Percentiles rank a stretch among this genome's conserved stretches.
Evolutionary conservation across 2,329 filamentous ascomycete genomes (phyloP).

Genomic region (Talaromyces sp.): DNA sequence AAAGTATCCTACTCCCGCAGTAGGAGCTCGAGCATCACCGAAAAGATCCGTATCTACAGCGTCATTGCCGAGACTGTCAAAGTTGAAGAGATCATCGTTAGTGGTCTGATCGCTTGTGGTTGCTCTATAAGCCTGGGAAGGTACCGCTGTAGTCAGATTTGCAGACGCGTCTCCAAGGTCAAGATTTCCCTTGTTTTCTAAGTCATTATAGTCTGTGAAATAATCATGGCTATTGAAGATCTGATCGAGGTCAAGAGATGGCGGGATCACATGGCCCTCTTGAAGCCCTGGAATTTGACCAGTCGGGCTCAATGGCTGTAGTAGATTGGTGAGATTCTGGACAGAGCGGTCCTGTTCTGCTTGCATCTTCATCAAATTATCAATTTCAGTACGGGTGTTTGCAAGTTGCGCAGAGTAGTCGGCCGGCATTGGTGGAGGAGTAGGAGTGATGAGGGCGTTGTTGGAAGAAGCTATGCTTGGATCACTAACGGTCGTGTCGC

Average conservation of each 20-base stretch:
- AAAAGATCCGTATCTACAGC: slow-evolving; percentile 29
- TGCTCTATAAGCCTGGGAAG: slow-evolving; percentile 20
- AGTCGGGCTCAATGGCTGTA: slow-evolving; percentile 76
- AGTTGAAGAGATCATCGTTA: slow-evolving; percentile 41
- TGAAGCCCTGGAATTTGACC: slow-evolving; percentile 70
- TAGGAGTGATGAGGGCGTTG: slow-evolving; percentile 57
- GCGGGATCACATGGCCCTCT: slow-evolving; percentile 40
- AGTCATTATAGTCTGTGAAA: slow-evolving; percentile 44
- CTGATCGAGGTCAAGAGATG: slow-evolving; percentile 54
- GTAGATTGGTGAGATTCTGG: slow-evolving; percentile 66
- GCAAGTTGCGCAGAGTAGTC: slow-evolving; percentile 51
- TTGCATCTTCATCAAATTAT: slow-evolving; percentile 73
- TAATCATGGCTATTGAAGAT: slow-evolving; percentile 57
- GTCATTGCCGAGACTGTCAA: slow-evolving; percentile 34
- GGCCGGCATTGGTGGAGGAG: slow-evolving; percentile 53
- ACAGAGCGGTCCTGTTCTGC: slow-evolving; percentile 74
- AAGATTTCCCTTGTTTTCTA: slow-evolving; percentile 22
- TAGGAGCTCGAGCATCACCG: slow-evolving; percentile 19
- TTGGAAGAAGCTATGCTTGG: slow-evolving; percentile 41
- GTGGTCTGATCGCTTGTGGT: slow-evolving; percentile 18
- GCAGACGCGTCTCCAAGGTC: background rate
- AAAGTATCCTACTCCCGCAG: slow-evolving; percentile 28
- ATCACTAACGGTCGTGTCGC: slow-evolving; percentile 44
- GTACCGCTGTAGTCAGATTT: slow-evolving; percentile 18
- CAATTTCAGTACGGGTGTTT: slow-evolving; percentile 70